A percentile compares a stretch with the other conserved stretches of the same genome.
phyloP scores from a whole-genome alignment of 108 stramenopile species.

The Cyclotella distinguenda region DNA sequence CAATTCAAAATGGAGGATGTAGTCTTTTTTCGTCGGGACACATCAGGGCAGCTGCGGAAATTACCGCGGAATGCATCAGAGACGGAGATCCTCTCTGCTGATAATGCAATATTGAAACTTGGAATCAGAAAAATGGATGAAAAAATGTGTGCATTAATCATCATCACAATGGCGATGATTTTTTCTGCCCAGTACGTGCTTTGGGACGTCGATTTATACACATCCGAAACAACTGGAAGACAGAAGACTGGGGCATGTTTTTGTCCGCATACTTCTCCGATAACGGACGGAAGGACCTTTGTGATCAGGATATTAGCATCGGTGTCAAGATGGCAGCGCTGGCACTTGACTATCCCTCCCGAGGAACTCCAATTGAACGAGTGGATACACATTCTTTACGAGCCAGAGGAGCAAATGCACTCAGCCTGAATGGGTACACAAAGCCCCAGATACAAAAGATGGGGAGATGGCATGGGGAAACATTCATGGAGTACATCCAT shows the following conservation, averaged over 20 bases:
- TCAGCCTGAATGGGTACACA: neutral
- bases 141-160: conserved; percentile 9
- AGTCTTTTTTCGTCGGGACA: neutral
- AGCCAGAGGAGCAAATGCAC: neutral
- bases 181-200: neutral
- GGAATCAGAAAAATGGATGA: conserved; percentile 20
- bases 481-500: neutral
- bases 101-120: neutral
- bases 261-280: too few relatives aligned
- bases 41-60: neutral
- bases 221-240: neutral
- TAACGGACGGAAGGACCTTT: conserved; percentile 1
- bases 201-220: neutral
- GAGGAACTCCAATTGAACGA: conserved; percentile 16
- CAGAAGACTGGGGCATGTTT: too few relatives aligned
- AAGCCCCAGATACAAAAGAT: neutral
- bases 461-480: neutral
- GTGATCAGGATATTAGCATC: neutral
- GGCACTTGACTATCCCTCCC: conserved; percentile 1
- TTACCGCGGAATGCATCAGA: neutral
- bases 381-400: conserved; percentile 1
- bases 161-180: conserved; percentile 1
- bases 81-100: neutral
- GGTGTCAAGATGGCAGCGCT: conserved; percentile 2
- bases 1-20: conserved; percentile 7